Base-by-base conservation (phyloP, 768 basidiomycete species). In the Lactarius deliciosus region DNA sequence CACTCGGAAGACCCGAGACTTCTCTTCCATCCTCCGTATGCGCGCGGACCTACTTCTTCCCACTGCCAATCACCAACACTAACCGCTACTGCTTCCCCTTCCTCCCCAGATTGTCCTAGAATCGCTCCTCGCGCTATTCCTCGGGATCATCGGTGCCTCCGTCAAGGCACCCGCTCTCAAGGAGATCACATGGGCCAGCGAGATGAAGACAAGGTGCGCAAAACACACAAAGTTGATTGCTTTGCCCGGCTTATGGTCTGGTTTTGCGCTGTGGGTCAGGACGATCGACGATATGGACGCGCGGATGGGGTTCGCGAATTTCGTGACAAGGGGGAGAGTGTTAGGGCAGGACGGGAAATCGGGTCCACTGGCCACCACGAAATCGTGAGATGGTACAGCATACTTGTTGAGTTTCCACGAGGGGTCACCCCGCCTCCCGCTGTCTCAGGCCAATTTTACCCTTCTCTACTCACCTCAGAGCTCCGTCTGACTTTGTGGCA, bases 111-210 rank as follows among this genome's bases (percentile, higher is more conserved):
- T 89, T 61, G 76, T 89, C 22, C 61, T 88, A 40, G 90, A 94
- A 75, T 83, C 86, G 13, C 71, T 91, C 28, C 54, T 86, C 61
- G 84, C 86, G 1, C 79, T 93, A 22, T 70, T 86, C n/a, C 67
- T 89, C 11, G 91, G 91, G 22, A 87, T 85, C 22, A 65, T 92
- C 3, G 92, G 91, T 8, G 89, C 90, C 38, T 84, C 86, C n/a
- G 71, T 91, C 66, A 87, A 83, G 69, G 82, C 88, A 8, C 85
- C 91, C 1, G 74, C 80, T 38, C 77, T 94, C 40, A 91, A 88
- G 71, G 90, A 93, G 72, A 91, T 94, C 66, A 89, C 89, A 40
- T 95, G 92, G 93, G 85, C 91, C 20, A 92, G 90, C 71, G 92
- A 96, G 77, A 94, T 94, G 92, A 84, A 83, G 71, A 87, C 83